Conservation (phyloP, 2,329 filamentous ascomycete species). For the Penicillium sp. region DNA sequence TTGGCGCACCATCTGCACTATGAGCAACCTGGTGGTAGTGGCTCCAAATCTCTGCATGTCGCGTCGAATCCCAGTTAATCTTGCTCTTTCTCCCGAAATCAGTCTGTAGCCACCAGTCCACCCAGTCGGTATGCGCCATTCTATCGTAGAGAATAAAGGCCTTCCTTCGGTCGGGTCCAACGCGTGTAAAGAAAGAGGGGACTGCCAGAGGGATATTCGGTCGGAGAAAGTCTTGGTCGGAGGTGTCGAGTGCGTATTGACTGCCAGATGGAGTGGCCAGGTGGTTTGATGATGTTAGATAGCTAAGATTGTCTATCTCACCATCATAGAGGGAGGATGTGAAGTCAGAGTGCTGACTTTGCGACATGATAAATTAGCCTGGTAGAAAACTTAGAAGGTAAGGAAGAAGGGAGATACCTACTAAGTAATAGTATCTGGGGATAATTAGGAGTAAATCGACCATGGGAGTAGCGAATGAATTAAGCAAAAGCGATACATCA, state of each 20-base stretch:
- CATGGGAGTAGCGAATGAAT: neutral
- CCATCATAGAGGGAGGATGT: neutral
- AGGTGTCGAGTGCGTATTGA: neutral
- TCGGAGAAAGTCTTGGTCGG: neutral
- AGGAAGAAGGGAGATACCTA: neutral
- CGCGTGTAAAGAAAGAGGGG: neutral
- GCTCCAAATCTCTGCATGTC: neutral
- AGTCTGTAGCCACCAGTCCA: neutral
- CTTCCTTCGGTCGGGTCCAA: neutral
- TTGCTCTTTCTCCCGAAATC: constrained; percentile 1
- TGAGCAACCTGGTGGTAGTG: neutral
- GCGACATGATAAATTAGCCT: neutral
- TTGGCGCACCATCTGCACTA: neutral
- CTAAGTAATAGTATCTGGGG: neutral
- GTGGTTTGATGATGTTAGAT: neutral
- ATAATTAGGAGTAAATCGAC: neutral
- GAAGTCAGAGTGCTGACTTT: neutral
- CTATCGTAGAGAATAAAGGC: neutral
- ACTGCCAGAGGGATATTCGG: neutral
- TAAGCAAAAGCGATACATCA: no score
- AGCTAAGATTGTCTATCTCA: neutral
- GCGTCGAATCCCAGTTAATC: constrained; percentile 5
- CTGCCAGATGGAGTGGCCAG: neutral
- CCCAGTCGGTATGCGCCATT: neutral
- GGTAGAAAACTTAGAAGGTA: neutral